These are phyloP conservation scores for Yarrowia bubula DNA, from an alignment of 805 yeast genomes.

Conservation along the genomic window DNA sequence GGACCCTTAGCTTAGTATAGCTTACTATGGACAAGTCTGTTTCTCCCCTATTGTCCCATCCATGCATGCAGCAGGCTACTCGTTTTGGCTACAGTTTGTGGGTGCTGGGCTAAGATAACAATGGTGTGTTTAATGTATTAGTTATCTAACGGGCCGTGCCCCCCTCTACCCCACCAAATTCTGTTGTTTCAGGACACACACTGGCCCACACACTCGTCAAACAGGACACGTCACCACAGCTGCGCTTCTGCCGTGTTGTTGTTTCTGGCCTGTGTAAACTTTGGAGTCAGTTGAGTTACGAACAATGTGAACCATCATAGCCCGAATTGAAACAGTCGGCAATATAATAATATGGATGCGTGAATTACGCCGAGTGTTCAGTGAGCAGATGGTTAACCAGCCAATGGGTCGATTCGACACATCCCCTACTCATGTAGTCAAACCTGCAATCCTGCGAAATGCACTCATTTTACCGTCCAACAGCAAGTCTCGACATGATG, in stretches of 20 bases:
- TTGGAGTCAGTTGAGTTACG: conserved; percentile 20
- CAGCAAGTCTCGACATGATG: conserved; percentile 1
- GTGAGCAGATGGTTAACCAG: not conserved
- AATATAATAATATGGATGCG: not conserved
- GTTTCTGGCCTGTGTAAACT: conserved; percentile 15
- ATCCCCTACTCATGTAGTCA: not conserved
- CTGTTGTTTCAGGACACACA: not conserved
- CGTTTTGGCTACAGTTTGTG: not conserved
- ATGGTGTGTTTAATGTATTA: not conserved
- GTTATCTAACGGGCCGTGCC: not conserved
- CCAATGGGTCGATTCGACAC: too few relatives aligned
- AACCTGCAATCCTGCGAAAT: too few relatives aligned
- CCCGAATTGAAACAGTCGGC: not conserved
- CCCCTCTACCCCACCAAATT: not conserved
- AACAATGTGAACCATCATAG: not conserved
- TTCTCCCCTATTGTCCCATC: conserved; percentile 10
- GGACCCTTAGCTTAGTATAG: not conserved
- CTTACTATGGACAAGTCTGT: not conserved
- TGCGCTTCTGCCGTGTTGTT: conserved; percentile 2
- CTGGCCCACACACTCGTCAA: not conserved
- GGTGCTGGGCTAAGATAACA: not conserved
- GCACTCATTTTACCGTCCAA: not conserved
- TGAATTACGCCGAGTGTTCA: not conserved
- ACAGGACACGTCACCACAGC: conserved; percentile 13
- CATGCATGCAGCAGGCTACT: not conserved